Conservation (phyloP, 768 basidiomycete genomes). For the Rhodotorula graminis region DNA sequence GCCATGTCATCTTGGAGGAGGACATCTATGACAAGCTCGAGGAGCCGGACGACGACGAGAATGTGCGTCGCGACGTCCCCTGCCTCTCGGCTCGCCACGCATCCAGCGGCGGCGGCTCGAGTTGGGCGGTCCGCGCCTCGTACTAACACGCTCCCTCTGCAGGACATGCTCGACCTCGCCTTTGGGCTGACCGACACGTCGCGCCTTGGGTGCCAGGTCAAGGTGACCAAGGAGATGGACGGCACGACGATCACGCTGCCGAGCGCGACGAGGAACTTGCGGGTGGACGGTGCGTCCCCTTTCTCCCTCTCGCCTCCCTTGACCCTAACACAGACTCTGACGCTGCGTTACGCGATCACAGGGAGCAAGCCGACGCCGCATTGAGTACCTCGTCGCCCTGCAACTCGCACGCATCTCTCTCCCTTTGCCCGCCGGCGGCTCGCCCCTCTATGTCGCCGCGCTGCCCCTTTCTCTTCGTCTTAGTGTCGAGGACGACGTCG, state of each 20-base stretch:
- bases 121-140: no score
- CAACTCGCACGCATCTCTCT: not conserved
- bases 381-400: not conserved
- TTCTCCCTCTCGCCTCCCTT: not conserved
- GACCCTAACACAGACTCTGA: no score
- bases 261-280: slow-evolving; percentile 92
- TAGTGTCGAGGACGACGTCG: no score
- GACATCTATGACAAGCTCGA: slow-evolving; percentile 80
- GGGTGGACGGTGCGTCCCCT: slow-evolving; percentile 64
- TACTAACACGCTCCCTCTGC: not conserved
- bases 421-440: no score
- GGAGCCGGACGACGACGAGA: slow-evolving; percentile 96
- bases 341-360: no score
- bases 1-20: slow-evolving; percentile 79
- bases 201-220: slow-evolving; percentile 55
- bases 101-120: not conserved
- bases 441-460: no score
- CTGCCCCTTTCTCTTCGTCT: no score
- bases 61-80: slow-evolving; percentile 45
- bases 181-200: slow-evolving; percentile 94
- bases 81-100: no score
- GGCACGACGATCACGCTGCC: slow-evolving; percentile 81
- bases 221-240: slow-evolving; percentile 73
- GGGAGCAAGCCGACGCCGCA: not conserved
- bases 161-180: slow-evolving; percentile 89